Conservation (phyloP, 2,329 filamentous ascomycete genomes). For the Colletotrichum lini region DNA sequence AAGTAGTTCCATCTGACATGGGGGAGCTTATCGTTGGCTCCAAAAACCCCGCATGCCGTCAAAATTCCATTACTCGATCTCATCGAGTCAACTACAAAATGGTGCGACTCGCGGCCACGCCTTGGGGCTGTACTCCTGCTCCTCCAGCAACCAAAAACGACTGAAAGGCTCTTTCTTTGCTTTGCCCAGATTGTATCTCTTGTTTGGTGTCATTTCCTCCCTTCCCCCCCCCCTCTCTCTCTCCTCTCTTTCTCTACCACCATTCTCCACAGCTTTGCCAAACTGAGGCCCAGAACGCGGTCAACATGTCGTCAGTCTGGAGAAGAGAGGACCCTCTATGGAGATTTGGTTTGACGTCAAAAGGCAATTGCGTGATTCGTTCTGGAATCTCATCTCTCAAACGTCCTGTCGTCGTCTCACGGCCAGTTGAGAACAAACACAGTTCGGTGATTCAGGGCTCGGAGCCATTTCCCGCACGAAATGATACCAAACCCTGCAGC, state of each 20-base stretch:
- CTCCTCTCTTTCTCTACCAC: not conserved
- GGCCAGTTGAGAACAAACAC: too few relatives aligned
- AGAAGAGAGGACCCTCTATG: not conserved
- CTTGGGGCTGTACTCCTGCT: not conserved
- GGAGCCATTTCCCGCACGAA: constrained; percentile 5
- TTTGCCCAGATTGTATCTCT: too few relatives aligned
- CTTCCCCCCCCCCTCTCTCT: not conserved
- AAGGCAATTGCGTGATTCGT: not conserved
- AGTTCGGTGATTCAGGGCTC: not conserved
- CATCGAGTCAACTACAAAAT: constrained; percentile 45
- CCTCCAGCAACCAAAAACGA: not conserved
- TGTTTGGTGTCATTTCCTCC: too few relatives aligned
- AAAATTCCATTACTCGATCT: constrained; percentile 49
- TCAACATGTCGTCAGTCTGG: constrained; percentile 19
- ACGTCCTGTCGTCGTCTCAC: not conserved
- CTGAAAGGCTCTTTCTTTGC: too few relatives aligned
- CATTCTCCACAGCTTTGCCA: not conserved
- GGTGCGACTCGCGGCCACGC: constrained; percentile 12
- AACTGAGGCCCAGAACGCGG: not conserved
- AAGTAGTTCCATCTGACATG: constrained; percentile 30
- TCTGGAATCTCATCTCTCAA: not conserved
- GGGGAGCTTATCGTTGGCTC: constrained; percentile 39
- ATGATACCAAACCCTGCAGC: constrained; percentile 13
- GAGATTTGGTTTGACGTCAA: constrained; percentile 19
- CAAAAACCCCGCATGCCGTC: constrained; percentile 38